Evolutionary conservation across 2,329 filamentous ascomycete genomes (phyloP).

Genomic region (Aspergillus nomiae): DNA sequence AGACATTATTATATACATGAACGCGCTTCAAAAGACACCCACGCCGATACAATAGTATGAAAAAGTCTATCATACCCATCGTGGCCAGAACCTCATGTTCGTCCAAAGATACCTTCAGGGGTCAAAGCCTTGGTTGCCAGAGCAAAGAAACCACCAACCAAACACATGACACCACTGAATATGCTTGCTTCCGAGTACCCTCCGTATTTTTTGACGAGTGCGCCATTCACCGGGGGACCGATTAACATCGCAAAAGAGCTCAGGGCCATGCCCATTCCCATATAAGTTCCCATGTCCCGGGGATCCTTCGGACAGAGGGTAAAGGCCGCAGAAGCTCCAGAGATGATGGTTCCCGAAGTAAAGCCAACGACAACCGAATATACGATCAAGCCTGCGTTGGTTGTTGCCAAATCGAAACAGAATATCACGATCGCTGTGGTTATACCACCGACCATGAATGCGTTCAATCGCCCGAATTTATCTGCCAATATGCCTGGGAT

Average conservation of each 20-base stretch:
- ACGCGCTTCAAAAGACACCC: background rate
- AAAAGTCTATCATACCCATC: background rate
- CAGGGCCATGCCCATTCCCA: slow-evolving; percentile 40
- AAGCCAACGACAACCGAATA: slow-evolving; percentile 43
- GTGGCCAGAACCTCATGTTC: background rate
- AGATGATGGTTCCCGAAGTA: slow-evolving; percentile 42
- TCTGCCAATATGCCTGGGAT: slow-evolving; percentile 37
- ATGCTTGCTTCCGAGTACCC: slow-evolving; percentile 41
- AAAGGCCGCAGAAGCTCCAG: slow-evolving; percentile 40
- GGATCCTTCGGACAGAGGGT: slow-evolving; percentile 33
- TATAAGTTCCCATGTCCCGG: slow-evolving; percentile 39
- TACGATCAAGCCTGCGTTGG: slow-evolving; percentile 29
- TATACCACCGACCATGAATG: slow-evolving; percentile 26
- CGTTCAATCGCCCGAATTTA: slow-evolving; percentile 38
- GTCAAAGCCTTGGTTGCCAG: slow-evolving; percentile 40
- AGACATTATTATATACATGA: background rate
- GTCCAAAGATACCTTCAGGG: slow-evolving; percentile 40
- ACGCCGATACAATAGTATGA: too few relatives aligned
- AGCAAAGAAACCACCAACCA: slow-evolving; percentile 26
- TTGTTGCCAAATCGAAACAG: slow-evolving; percentile 30
- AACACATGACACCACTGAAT: slow-evolving; percentile 35
- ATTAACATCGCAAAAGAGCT: slow-evolving; percentile 49
- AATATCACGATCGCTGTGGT: slow-evolving; percentile 34
- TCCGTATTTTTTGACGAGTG: slow-evolving; percentile 45
- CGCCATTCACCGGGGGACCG: slow-evolving; percentile 52